Base-by-base conservation (phyloP, 2,329 filamentous ascomycete genomes). In the Penicillium paneum region DNA sequence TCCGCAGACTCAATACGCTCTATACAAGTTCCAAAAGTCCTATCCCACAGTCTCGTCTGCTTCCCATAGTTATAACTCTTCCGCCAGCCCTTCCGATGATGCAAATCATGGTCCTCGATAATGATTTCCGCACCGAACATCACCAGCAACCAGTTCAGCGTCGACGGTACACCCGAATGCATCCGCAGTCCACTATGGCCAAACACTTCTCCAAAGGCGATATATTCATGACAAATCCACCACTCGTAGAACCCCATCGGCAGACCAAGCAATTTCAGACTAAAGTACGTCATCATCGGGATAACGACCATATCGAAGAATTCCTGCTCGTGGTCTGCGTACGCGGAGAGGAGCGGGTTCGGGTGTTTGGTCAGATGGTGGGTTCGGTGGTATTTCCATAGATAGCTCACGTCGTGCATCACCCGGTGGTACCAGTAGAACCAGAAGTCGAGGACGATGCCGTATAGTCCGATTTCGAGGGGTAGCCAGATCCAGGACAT, bases 181-280 rank as follows among this genome's bases (percentile, higher is more conserved):
- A 79, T 51, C 1, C 76, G 67, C 8, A 65, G 13, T 1, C 60
- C 63, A 38, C 58, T 61, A 21, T 64, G 63, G 0, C 61, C 63
- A 32, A 63, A 60, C 0, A 65, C 63, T 38, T 65, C 63, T 1
- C 61, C 55, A 38, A 79, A 78, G 3, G 74, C 68, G 36, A 79
- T 66, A 44, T 76, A 79, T 52, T 76, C 64, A 46, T 77, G 73
- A 57, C 76, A 78, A 6, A 79, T 58, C 76, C 76, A 79, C 74
- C 73, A 76, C 28, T 78, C 76, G 43, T 78, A 78, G 59, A 79
- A 79, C 0, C 73, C 74, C 71, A 78, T 74, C 1, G 75, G 75
- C 3, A 78, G 39, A 0, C 75, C 74, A 29, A 74, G 62, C 0
- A 64, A 29, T 41, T 66, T 71, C 5, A 78, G 46, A 6, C 67